Evolutionary conservation across 1,139 yeast species (phyloP), one percentile per base, ranked within the genome.

Genomic region (Protomyces arabidopsidicola): DNA sequence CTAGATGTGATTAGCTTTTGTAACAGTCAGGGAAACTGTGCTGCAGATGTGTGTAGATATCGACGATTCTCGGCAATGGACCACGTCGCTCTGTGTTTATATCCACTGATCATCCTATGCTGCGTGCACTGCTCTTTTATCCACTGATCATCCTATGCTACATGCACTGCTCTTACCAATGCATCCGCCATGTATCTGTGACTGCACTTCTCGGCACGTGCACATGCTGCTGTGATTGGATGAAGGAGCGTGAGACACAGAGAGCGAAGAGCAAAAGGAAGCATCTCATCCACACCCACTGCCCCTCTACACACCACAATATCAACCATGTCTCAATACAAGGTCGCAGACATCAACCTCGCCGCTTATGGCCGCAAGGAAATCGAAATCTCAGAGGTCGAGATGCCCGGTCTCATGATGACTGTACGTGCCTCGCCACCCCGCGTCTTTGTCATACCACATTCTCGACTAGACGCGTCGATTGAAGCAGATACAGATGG

Each of bases 341-440:
- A 95, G 81, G 97, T 93, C 78, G 96, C 98, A 75, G 99, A 93
- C 80, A 88, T 95, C 81, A 89, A 97, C 73, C 86, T 93, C 73
- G 98, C 99, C 76, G 62, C 98, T 76, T 93, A 93, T 80, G 99
- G 99, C 82, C 90, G 98, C 85, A 95, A 93, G 82, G 99, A 93
- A 82, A 93, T 93, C 76, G 98, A 93, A 81, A 86, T 93, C 78
- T 93, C 98, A 71, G 98, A 95, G 84, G 93, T 93, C 78, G 71
- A 93, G 82, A 95, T 95, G 98, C 98, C 98, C 73, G 99, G 99
- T 84, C 86, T 93, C 77, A 93, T 93, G 95, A 89, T 91, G 81
- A 91, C 93, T 81, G 62, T 58, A 39, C 14, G 62, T 39, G 5
- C 31, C 5, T 27, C 20, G 45, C 45, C 20, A n/a, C 16, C 45